These are phyloP conservation scores for Hysterium pulicare DNA, from an alignment of 2,329 filamentous ascomycete species.

Conservation along the genomic window DNA sequence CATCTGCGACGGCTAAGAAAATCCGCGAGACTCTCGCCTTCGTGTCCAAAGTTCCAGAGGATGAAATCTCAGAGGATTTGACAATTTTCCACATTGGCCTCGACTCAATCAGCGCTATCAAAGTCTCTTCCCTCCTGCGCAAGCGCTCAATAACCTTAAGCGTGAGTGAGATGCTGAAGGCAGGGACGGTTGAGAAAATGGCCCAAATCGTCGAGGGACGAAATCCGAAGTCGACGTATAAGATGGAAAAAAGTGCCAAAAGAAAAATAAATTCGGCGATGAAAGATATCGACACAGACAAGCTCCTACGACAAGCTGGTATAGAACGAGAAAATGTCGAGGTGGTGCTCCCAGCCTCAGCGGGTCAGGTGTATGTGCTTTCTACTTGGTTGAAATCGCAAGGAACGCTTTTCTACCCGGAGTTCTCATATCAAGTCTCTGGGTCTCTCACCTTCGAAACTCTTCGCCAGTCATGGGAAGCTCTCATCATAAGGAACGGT, in stretches of 20 bases:
- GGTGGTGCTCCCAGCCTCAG: conserved; percentile 62
- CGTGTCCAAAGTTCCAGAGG: conserved; percentile 59
- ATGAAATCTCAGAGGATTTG: conserved; percentile 57
- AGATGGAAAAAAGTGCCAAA: conserved; percentile 1
- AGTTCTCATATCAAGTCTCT: conserved; percentile 60
- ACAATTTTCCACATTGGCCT: conserved; percentile 82
- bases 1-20: conserved; percentile 32
- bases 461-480: conserved; percentile 60
- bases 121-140: conserved; percentile 68
- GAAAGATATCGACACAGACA: conserved; percentile 35
- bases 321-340: conserved; percentile 51
- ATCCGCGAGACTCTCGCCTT: conserved; percentile 49
- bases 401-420: conserved; percentile 69
- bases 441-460: conserved; percentile 35
- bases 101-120: conserved; percentile 90
- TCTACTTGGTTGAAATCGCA: conserved; percentile 67
- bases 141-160: conserved; percentile 60
- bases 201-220: conserved; percentile 37
- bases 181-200: conserved; percentile 65
- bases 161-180: conserved; percentile 68
- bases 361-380: conserved; percentile 80
- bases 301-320: conserved; percentile 40
- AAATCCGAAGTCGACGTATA: conserved; percentile 1
- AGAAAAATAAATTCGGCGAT: conserved; percentile 24
- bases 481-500: conserved; percentile 53